Evolutionary conservation across 495 filamentous ascomycete species (phyloP).

Genomic region (Oleoguttula mirabilis): DNA sequence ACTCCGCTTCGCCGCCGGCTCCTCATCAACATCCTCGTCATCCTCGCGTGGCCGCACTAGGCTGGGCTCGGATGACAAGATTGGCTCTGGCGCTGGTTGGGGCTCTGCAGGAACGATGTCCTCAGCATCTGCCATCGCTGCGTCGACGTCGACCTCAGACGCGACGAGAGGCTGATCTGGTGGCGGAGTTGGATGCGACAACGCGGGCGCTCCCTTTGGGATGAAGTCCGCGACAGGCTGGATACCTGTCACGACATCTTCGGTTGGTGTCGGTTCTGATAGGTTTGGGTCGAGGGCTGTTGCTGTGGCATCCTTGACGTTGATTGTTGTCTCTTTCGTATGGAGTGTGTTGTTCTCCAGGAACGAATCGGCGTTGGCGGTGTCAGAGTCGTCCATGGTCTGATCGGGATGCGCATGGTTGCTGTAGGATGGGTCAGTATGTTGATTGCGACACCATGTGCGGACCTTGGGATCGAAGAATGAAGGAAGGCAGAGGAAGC

Average conservation of each 20-base stretch:
- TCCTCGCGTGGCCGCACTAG: constrained; percentile 44
- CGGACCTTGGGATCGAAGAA: too few relatives aligned
- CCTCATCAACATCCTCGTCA: constrained; percentile 52
- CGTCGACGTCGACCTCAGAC: constrained; percentile 5
- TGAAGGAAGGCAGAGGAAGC: too few relatives aligned
- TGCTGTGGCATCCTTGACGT: constrained; percentile 2
- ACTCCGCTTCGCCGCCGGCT: constrained; percentile 55
- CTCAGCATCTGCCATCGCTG: constrained; percentile 11
- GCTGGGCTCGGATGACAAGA: constrained; percentile 4
- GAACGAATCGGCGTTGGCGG: constrained; percentile 7
- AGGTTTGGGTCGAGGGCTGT: constrained; percentile 3
- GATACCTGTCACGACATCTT: constrained; percentile 24
- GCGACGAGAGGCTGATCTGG: constrained; percentile 14
- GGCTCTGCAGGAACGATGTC: background rate
- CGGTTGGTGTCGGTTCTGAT: constrained; percentile 16
- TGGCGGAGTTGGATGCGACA: constrained; percentile 18
- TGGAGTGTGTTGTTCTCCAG: constrained; percentile 1
- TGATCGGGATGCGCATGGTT: too few relatives aligned
- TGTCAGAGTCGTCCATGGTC: background rate
- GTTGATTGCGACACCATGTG: too few relatives aligned
- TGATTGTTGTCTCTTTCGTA: constrained; percentile 4
- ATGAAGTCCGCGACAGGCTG: constrained; percentile 23
- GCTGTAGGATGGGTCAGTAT: too few relatives aligned
- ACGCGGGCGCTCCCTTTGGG: constrained; percentile 17
- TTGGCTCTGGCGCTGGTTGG: background rate